Evolutionary conservation across 1,139 yeast genomes (phyloP), one percentile per base, ranked within the genome.

Genomic region (Sugiyamaella xylanicola): DNA sequence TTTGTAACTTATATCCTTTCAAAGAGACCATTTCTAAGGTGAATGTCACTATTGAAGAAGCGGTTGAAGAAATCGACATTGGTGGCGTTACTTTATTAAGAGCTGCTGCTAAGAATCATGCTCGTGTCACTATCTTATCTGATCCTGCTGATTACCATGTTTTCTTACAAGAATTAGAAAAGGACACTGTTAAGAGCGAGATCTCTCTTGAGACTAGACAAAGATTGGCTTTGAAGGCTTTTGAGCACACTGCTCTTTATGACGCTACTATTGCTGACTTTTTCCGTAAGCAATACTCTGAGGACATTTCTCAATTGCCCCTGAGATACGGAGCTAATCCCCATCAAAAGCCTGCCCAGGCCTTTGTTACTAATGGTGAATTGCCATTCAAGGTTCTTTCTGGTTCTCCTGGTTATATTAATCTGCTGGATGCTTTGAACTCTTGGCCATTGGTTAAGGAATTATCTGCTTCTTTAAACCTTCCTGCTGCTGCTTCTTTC

Each of bases 361-460:
- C 98, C 53, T 93, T 76, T 72, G 96, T 93, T 55, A 76, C 87
- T 56, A 79, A 82, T 66, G 97, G 96, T 65, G 86, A 86, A 64
- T 81, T 93, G 65, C 99, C 99, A 53, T 93, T 93, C 81, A 88
- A 87, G 77, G 98, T 92, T 32, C 80, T 93, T 68, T 78, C 85
- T 65, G 99, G 99, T 56, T 86, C 97, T 54, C 99, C 99, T 63
- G 98, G 99, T 67, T 93, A 93, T 80, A 92, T 93, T 73, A 93
- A 93, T 78, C 78, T 93, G 70, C 81, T 93, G 69, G 99, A 93
- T 75, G 98, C 97, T 36, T 81, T 93, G 69, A 93, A 93, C 78
- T 89, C 99, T 5, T 93, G 99, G 99, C 99, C 98, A 56, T 82
- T 93, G 72, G 99, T 93, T 58, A 91, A 92, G 78, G 99, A 93